These are phyloP conservation scores for Podosphaera xanthii DNA, from an alignment of 2,329 filamentous ascomycete genomes.

Conservation along the genomic window DNA sequence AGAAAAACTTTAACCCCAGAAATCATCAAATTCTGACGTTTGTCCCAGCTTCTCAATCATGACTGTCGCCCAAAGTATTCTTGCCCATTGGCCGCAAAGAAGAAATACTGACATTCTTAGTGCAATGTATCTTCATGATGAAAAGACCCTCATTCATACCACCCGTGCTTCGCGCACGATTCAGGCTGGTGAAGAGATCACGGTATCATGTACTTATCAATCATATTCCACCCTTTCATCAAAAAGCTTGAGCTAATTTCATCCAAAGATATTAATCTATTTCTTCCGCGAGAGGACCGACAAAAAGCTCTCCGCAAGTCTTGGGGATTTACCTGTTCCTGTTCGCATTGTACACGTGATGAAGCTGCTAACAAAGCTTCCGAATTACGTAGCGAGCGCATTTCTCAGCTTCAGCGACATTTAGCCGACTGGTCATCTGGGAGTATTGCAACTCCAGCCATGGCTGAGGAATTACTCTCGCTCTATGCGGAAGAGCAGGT, in stretches of 20 bases:
- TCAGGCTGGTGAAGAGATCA: slow-evolving; percentile 20
- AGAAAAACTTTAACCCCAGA: slow-evolving; percentile 1
- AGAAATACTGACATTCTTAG: slow-evolving; percentile 1
- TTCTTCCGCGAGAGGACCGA: slow-evolving; percentile 16
- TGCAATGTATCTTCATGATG: slow-evolving; percentile 18
- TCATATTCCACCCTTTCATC: too few species aligned
- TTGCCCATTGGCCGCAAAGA: not conserved
- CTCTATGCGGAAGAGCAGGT: slow-evolving; percentile 18
- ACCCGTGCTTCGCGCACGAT: slow-evolving; percentile 19
- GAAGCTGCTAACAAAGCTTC: slow-evolving; percentile 10
- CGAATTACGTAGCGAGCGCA: slow-evolving; percentile 17
- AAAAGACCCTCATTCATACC: slow-evolving; percentile 17
- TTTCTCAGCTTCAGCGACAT: slow-evolving; percentile 14
- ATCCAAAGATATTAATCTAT: slow-evolving; percentile 11
- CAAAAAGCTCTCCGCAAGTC: slow-evolving; percentile 14
- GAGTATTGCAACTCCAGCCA: slow-evolving; percentile 15
- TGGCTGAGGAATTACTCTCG: slow-evolving; percentile 18
- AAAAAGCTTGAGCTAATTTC: slow-evolving; percentile 1
- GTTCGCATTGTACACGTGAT: slow-evolving; percentile 16
- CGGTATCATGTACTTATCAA: slow-evolving; percentile 17
- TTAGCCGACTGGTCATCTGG: slow-evolving; percentile 16
- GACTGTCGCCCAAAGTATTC: slow-evolving; percentile 21
- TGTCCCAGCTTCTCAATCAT: slow-evolving; percentile 19
- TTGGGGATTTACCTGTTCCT: slow-evolving; percentile 21
- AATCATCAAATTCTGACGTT: slow-evolving; percentile 1